These are phyloP conservation scores for Inga oerstediana DNA, from an alignment of 306 rosid genomes.

Conservation along the genomic window DNA sequence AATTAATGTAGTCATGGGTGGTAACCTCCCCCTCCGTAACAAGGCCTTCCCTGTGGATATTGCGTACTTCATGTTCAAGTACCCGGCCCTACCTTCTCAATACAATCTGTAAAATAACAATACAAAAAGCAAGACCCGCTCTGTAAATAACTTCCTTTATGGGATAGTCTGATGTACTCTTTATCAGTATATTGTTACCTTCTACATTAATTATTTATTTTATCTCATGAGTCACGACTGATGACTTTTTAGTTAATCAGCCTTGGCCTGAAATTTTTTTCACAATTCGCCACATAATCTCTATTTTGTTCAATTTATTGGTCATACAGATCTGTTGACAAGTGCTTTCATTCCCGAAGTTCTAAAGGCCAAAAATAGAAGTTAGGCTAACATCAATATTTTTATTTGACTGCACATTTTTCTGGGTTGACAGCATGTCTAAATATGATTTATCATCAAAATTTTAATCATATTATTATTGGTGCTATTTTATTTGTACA, in stretches of 20 bases:
- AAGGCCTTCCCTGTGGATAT: background rate
- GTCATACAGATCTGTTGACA: background rate
- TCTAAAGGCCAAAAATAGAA: background rate
- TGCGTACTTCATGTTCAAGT: conserved; percentile 8
- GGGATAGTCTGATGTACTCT: conserved; percentile 4
- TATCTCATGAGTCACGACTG: background rate
- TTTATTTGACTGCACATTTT: too few species aligned
- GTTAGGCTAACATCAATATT: too few species aligned
- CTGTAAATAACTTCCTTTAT: background rate
- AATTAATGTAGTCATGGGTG: conserved; percentile 38
- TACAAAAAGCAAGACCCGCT: background rate
- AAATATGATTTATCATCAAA: background rate
- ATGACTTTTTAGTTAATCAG: background rate
- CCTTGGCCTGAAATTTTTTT: background rate
- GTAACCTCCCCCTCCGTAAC: conserved; percentile 4
- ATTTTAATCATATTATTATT: background rate
- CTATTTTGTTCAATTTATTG: background rate
- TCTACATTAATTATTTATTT: background rate
- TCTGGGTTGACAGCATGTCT: background rate
- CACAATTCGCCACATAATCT: background rate
- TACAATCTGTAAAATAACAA: background rate
- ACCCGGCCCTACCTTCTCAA: background rate
- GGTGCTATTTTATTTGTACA: background rate
- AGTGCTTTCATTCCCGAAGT: background rate
- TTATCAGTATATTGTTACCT: background rate